These are phyloP conservation scores for Neurospora sp. DNA, from an alignment of 495 filamentous ascomycete genomes.

Conservation along the genomic window DNA sequence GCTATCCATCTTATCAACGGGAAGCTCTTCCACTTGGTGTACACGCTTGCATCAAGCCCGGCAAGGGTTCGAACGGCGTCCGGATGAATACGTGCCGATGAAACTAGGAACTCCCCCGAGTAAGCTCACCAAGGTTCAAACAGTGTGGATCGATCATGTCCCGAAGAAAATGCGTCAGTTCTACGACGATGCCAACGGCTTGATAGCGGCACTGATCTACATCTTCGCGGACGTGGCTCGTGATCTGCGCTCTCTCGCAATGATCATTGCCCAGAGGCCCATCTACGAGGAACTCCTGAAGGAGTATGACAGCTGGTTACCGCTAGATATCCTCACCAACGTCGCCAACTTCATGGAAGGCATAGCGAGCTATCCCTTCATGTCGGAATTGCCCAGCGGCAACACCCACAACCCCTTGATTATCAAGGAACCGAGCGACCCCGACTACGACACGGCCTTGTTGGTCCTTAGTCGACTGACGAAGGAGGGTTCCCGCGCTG, in stretches of 20 bases:
- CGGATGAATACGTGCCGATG: background rate
- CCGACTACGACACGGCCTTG: conserved; percentile 1
- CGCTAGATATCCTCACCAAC: conserved; percentile 8
- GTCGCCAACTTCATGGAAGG: conserved; percentile 10
- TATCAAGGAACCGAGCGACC: background rate
- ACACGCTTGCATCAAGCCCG: background rate
- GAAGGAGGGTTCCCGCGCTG: background rate
- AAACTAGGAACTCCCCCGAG: background rate
- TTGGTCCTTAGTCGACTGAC: conserved; percentile 1
- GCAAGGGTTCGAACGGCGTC: background rate
- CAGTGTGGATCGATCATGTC: conserved; percentile 1
- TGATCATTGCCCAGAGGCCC: background rate
- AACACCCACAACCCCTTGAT: background rate
- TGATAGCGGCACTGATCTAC: background rate
- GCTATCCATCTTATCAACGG: background rate
- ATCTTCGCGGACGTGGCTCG: conserved; percentile 8
- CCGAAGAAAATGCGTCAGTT: background rate
- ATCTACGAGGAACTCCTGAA: conserved; percentile 8
- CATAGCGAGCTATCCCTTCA: conserved; percentile 10
- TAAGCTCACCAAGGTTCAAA: background rate
- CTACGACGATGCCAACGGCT: background rate
- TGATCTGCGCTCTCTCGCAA: conserved; percentile 1
- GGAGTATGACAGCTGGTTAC: conserved; percentile 4
- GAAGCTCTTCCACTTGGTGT: background rate
- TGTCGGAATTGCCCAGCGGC: background rate